Conservation (phyloP, 2,329 filamentous ascomycete species). For the Penicillium verrucosum region DNA sequence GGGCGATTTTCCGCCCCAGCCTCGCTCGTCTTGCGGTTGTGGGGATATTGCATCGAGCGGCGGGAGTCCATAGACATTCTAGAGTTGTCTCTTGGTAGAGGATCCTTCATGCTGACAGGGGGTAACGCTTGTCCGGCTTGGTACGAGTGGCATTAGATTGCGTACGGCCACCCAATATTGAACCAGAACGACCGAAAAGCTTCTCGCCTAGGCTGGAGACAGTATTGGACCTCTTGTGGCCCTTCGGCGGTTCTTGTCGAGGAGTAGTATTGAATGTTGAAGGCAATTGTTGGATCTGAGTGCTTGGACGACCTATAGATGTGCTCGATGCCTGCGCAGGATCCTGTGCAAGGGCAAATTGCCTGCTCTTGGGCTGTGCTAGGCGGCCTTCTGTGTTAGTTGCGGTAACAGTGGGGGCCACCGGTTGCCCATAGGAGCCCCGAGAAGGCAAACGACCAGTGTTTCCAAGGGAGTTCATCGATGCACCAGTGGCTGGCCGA, state of each 20-base stretch:
- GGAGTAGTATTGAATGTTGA: constrained; percentile 57
- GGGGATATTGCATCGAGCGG: constrained; percentile 66
- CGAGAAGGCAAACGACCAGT: constrained; percentile 66
- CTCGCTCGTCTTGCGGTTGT: constrained; percentile 69
- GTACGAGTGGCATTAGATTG: constrained; percentile 40
- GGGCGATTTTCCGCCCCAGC: constrained; percentile 60
- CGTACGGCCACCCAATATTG: constrained; percentile 65
- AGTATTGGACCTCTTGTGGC: constrained; percentile 68
- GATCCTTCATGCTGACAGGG: constrained; percentile 87
- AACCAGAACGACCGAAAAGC: constrained; percentile 78
- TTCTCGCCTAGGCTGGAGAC: constrained; percentile 80
- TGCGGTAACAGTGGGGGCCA: constrained; percentile 78
- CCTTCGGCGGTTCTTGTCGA: constrained; percentile 45
- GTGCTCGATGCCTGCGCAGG: constrained; percentile 48
- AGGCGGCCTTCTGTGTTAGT: constrained; percentile 88
- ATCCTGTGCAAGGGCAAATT: constrained; percentile 64
- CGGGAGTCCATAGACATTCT: constrained; percentile 71
- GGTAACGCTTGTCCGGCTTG: constrained; percentile 66
- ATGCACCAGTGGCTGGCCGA: constrained; percentile 77
- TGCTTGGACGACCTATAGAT: constrained; percentile 60
- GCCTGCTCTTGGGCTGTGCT: constrained; percentile 71
- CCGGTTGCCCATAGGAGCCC: constrained; percentile 82
- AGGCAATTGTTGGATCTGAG: constrained; percentile 56
- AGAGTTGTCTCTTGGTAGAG: constrained; percentile 58
- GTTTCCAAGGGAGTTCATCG: constrained; percentile 62